A percentile compares a stretch with the other conserved stretches of the same genome.
Conservation (phyloP, 768 basidiomycete genomes). For the Amanita subjunquillea region DNA sequence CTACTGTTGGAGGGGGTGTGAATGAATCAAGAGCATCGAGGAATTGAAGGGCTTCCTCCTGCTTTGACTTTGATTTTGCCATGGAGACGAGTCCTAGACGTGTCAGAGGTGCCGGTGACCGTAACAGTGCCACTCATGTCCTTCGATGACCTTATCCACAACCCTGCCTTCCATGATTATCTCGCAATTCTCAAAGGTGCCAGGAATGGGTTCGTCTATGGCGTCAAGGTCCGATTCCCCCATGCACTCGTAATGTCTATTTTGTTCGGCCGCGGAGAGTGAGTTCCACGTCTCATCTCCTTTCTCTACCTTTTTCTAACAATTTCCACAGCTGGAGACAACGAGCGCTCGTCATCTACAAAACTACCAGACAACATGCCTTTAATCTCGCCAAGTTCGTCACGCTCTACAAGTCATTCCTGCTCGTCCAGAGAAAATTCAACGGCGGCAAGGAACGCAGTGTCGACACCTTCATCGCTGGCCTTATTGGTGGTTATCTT, state of each 20-base stretch:
- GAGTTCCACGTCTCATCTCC: slow-evolving; percentile 21
- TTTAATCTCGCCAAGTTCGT: slow-evolving; percentile 92
- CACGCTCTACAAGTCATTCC: slow-evolving; percentile 78
- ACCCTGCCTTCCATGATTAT: slow-evolving; percentile 82
- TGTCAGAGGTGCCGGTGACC: background rate
- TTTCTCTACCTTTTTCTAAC: slow-evolving; percentile 8
- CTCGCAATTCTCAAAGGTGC: slow-evolving; percentile 93
- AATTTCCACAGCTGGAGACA: slow-evolving; percentile 48
- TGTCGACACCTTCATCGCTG: slow-evolving; percentile 86
- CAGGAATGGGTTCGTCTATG: slow-evolving; percentile 83
- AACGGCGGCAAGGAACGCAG: slow-evolving; percentile 78
- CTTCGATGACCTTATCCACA: slow-evolving; percentile 37
- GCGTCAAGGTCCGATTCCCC: slow-evolving; percentile 86
- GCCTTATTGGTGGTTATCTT: slow-evolving; percentile 83
- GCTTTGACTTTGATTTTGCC: slow-evolving; percentile 61
- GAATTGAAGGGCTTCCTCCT: slow-evolving; percentile 84
- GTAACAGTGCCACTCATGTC: slow-evolving; percentile 1
- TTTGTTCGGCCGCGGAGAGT: slow-evolving; percentile 89
- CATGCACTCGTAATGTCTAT: slow-evolving; percentile 97
- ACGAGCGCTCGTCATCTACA: slow-evolving; percentile 60
- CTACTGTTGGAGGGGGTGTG: slow-evolving; percentile 23
- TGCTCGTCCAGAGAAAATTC: slow-evolving; percentile 72
- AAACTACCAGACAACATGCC: slow-evolving; percentile 85
- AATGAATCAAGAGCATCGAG: slow-evolving; percentile 92
- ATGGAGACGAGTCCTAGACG: slow-evolving; percentile 14